A percentile compares a stretch with the other conserved stretches of the same genome.
Evolutionary conservation across 2,329 filamentous ascomycete genomes (phyloP).

Genomic region (Fusarium secorum): DNA sequence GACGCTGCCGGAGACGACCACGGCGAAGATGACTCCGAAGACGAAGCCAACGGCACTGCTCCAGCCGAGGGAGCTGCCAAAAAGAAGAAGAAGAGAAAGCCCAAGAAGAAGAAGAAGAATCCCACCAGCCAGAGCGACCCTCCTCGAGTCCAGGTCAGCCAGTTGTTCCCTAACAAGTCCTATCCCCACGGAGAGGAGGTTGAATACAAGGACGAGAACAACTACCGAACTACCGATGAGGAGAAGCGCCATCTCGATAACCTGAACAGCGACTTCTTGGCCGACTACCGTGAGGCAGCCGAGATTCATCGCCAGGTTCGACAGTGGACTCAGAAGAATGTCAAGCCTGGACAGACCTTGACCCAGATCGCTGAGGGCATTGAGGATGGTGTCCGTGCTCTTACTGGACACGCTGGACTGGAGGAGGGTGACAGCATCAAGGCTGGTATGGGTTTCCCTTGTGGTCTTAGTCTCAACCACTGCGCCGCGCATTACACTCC

Average conservation of each 20-base stretch:
- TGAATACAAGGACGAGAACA: conserved; percentile 79
- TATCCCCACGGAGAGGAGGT: conserved; percentile 82
- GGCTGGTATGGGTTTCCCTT: conserved; percentile 87
- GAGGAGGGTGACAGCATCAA: conserved; percentile 80
- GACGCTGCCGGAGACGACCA: conserved; percentile 53
- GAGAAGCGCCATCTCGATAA: conserved; percentile 86
- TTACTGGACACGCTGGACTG: conserved; percentile 79
- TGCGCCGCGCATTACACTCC: conserved; percentile 88
- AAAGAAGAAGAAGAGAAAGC: conserved; percentile 77
- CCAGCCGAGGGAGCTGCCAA: conserved; percentile 49
- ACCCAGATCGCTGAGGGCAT: conserved; percentile 89
- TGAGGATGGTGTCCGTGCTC: conserved; percentile 78
- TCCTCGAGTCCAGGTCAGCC: conserved; percentile 74
- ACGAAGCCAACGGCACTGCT: conserved; percentile 54
- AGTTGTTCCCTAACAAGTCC: conserved; percentile 74
- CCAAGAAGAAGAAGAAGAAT: conserved; percentile 83
- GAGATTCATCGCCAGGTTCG: conserved; percentile 90
- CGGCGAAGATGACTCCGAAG: conserved; percentile 62
- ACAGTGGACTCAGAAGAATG: conserved; percentile 80
- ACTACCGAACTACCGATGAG: conserved; percentile 79
- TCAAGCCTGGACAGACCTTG: conserved; percentile 81
- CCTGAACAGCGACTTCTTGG: conserved; percentile 80
- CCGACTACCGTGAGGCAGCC: conserved; percentile 84
- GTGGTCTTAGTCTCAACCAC: conserved; percentile 83
- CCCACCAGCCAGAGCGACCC: conserved; percentile 77